Conservation (phyloP, 169 alveolate species). For the Plasmodium yoelii region DNA sequence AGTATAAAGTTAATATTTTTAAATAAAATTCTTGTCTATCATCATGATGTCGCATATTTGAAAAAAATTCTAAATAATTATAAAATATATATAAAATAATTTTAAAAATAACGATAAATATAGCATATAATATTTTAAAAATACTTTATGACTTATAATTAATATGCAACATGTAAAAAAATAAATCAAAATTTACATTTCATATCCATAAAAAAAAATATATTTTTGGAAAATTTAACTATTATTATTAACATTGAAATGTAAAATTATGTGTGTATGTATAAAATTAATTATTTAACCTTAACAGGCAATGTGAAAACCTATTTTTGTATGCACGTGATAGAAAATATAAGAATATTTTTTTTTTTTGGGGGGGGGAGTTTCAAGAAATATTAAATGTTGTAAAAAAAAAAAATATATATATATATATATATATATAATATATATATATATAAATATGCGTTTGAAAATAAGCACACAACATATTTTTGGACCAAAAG, state of each 20-base stretch:
- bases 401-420: background rate
- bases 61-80: background rate
- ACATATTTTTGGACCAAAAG: background rate
- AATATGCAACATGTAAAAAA: background rate
- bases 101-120: slow-evolving; percentile 6
- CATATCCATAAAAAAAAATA: background rate
- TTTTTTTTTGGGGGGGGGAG: background rate
- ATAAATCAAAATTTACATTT: background rate
- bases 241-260: background rate
- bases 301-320: slow-evolving; percentile 11
- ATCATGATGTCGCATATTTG: slow-evolving; percentile 18
- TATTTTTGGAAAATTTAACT: background rate
- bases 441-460: slow-evolving; percentile 2
- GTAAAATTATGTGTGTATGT: background rate
- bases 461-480: background rate
- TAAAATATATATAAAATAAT: background rate
- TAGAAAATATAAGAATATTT: slow-evolving; percentile 14
- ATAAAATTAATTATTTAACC: background rate
- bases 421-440: slow-evolving; percentile 1
- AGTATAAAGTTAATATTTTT: background rate
- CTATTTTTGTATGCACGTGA: slow-evolving; percentile 21
- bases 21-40: slow-evolving; percentile 54
- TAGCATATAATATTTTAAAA: background rate
- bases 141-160: background rate
- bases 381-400: slow-evolving; percentile 8